Base-by-base conservation (phyloP, 768 basidiomycete species). In the Naganishia kalamii region DNA sequence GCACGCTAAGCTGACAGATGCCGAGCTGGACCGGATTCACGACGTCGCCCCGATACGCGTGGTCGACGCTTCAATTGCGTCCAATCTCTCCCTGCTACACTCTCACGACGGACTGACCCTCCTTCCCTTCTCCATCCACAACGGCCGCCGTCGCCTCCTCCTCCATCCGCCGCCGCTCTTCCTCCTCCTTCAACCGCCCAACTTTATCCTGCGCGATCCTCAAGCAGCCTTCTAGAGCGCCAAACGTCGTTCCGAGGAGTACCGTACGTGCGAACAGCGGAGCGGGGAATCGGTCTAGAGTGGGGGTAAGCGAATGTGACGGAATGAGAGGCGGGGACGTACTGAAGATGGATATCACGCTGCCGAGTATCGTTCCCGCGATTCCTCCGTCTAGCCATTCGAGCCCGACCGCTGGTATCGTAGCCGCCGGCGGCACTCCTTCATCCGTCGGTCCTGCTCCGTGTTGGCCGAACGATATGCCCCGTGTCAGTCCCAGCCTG, bases 301-400 rank as follows among this genome's bases (percentile, higher is more conserved):
- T 46, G 1, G 57, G 37, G 4, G 23, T 3, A 33, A 54, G 32
- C 30, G 23, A 23, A 35, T 17, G 21, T 52, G 10, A 11, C 10
- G 23, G 15, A 21, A 29, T 5, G 30, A 47, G 19, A 33, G 32
- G 12, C 17, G 29, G 6, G 12, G 3, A 73, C 76, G 62, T 44
- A 77, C 75, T 74, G 12, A 66, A 29, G 5, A 65, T 27, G 2
- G 75, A 72, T 2, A 75, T 68, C 0, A 64, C 68, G n/a, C 66
- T 29, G 30, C 70, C 74, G 63, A 77, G 48, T 11, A 74, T 15
- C 3, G 64, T 66, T 1, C 76, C 76, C 4, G 76, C 72, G 1
- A 70, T 49, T 7, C 68, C 73, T 3, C 76, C 76, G 67, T 77
- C 76, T 46, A 70, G 54, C 73, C 71, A 74, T 13, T 64, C 60